Evolutionary conservation across 192 early-diverging fungal genomes (phyloP), one percentile per base, ranked within the genome.

Genomic region (Coemansia sp.): DNA sequence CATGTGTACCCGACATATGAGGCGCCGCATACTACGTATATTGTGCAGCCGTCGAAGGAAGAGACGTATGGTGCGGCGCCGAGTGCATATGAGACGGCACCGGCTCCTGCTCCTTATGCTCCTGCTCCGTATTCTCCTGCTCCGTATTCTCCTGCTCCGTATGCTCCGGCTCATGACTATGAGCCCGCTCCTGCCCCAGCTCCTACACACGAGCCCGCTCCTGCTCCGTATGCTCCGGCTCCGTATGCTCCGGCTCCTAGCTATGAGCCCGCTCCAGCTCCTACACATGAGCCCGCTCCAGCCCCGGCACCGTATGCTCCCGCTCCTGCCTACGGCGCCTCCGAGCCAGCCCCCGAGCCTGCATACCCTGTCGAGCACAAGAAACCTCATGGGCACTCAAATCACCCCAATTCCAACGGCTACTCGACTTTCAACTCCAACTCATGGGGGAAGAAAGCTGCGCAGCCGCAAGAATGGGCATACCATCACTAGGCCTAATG

Each of bases 141-240:
- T 26, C 24, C 24, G n/a, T n/a, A n/a, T 26, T 1, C 24, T 3
- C 24, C 24, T 26, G 24, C 24, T 1, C 24, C 24, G 3, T 26
- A 26, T 26, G 54, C 54, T n/a, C 7, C 56, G 6, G 56, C 35
- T 10, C 55, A n/a, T n/a, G n/a, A n/a, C n/a, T n/a, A n/a, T 18
- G 57, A 39, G 12, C 32, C 59, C 14, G 53, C 66, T 60, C 35
- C 49, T 19, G 38, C 56, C 2, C 54, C 61, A 47, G 48, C 60
- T 16, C 66, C 66, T 4, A 45, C 43, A 0, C 29, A 49, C 37
- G 55, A 4, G 0, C 29, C 56, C 1, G 56, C 16, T 3, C 56
- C 56, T 39, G 54, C 24, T 1, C 54, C 54, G 1, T 41, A 41
- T 16, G 41, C 41, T 12, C 41, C 41, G 3, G 41, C 41, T 16